Evolutionary conservation across 2,329 filamentous ascomycete species (phyloP), one percentile per base, ranked within the genome.

Genomic region (Ophidiomyces ophidiicola): DNA sequence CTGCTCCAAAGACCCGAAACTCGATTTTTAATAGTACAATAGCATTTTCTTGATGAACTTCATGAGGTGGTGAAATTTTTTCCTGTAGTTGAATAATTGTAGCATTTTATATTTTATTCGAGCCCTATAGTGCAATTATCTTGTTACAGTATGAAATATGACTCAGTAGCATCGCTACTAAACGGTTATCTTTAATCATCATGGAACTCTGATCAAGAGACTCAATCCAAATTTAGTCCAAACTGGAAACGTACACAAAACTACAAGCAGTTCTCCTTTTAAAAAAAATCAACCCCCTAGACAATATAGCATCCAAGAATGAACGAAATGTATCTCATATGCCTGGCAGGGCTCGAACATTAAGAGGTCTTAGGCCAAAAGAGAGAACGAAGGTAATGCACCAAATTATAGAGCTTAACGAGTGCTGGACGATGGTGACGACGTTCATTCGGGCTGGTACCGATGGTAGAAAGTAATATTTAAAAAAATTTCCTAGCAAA

Each of bases 251-350:
- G n/a, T n/a, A n/a, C n/a, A n/a, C n/a, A n/a, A n/a, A n/a, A n/a
- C n/a, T n/a, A 32, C 30, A 7, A 32, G 21, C 14, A 8, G 14
- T 18, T 32, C 20, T 18, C 14, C 14, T 11, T 18, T 7, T n/a
- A 8, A 26, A 35, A 15, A 25, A 12, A 32, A 32, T 3, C 5
- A 25, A 15, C 20, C 30, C 6, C 11, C 26, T 26, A 32, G 12
- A 14, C 21, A 7, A 39, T 20, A 18, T 5, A 39, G 21, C 30
- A 8, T 12, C 30, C 29, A 25, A 33, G 10, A 20, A 28, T 28
- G 25, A 28, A 39, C 11, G 36, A 39, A 39, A 39, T 33, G n/a
- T n/a, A n/a, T n/a, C n/a, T 28, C 37, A 21, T 39, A 39, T 17
- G 29, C 37, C 37, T 39, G 37, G 29, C 20, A 15, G 29, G 37